phyloP scores from a whole-genome alignment of 305 asterid genomes.

The Fraxinus nigra region DNA sequence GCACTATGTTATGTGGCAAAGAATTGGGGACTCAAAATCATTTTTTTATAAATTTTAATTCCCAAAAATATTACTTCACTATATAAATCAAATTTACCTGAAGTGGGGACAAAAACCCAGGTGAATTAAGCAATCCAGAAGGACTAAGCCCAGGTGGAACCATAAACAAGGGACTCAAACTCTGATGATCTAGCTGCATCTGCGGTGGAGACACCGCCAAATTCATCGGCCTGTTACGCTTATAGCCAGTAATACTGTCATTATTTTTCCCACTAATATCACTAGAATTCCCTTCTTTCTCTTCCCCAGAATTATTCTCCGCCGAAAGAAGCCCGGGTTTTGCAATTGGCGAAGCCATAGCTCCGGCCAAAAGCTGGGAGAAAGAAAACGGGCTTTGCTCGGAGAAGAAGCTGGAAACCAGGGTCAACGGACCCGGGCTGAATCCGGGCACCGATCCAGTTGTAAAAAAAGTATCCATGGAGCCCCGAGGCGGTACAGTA shows the following conservation, averaged over 20 bases:
- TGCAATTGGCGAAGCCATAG: slow-evolving; percentile 76
- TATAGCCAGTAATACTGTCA: slow-evolving; percentile 42
- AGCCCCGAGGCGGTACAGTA: slow-evolving; percentile 71
- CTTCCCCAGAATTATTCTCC: slow-evolving; percentile 8
- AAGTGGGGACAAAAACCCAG: slow-evolving; percentile 81
- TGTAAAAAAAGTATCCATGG: slow-evolving; percentile 56
- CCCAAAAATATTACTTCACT: background rate
- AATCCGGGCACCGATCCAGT: slow-evolving; percentile 59
- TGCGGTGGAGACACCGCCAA: slow-evolving; percentile 63
- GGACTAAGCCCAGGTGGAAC: slow-evolving; percentile 75
- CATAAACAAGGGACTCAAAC: slow-evolving; percentile 55
- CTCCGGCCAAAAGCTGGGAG: slow-evolving; percentile 84
- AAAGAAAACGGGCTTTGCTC: slow-evolving; percentile 66
- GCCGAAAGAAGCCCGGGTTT: slow-evolving; percentile 24
- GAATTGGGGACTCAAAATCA: background rate
- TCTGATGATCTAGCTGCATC: slow-evolving; percentile 36
- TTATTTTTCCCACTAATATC: slow-evolving; percentile 28
- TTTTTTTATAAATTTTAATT: background rate
- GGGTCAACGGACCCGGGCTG: slow-evolving; percentile 91
- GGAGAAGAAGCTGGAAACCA: slow-evolving; percentile 63
- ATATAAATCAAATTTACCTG: slow-evolving; percentile 45
- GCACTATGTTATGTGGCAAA: background rate
- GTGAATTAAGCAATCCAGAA: slow-evolving; percentile 78
- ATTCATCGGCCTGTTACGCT: slow-evolving; percentile 67
- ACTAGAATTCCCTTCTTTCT: slow-evolving; percentile 8